Base-by-base conservation (phyloP, 345 rosid genomes). In the Murraya paniculata region DNA sequence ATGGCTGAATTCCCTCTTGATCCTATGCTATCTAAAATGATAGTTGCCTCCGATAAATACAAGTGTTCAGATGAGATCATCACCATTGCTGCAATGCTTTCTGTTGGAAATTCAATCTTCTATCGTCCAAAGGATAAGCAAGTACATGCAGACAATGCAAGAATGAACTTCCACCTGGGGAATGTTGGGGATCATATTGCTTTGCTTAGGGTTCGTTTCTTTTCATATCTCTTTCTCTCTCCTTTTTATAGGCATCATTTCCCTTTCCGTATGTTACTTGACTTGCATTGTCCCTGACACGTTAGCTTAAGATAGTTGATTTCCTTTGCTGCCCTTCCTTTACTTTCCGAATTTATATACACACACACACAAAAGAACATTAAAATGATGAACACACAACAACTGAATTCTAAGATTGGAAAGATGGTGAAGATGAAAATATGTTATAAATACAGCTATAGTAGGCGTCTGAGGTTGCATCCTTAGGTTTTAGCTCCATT, bases 1-100 rank as follows among this genome's bases (percentile, higher is more conserved):
- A 96, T 96, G 99, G 97, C 99, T 14, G 98, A 96, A 81, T 94
- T 96, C 62, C 99, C 99, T 8, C 90, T 94, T 77, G 98, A 94
- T 80, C 99, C 99, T 1, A 96, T 90, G 98, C 84, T 88, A 41
- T 92, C 98, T 22, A 94, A 94, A 79, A 91, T 89, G 95, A 94
- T 96, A 45, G 98, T 92, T 82, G 98, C 93, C 77, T 94, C 97
- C 28, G 98, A 94, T 78, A 90, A 91, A 78, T 89, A 88, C 80
- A 89, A 92, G 85, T 96, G 99, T 82, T 94, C 98, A 0, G 97
- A 96, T 70, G 98, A 96, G 86, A 78, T 92, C 64, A 94, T 96
- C 74, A 89, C 98, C 21, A 88, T 92, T 72, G 93, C 95, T 75
- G 93, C 97, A 41, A 96, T 96, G 99, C 93, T 96, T 82, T 96